Base-by-base conservation (phyloP, 805 yeast species). In the Candida chauliodis region DNA sequence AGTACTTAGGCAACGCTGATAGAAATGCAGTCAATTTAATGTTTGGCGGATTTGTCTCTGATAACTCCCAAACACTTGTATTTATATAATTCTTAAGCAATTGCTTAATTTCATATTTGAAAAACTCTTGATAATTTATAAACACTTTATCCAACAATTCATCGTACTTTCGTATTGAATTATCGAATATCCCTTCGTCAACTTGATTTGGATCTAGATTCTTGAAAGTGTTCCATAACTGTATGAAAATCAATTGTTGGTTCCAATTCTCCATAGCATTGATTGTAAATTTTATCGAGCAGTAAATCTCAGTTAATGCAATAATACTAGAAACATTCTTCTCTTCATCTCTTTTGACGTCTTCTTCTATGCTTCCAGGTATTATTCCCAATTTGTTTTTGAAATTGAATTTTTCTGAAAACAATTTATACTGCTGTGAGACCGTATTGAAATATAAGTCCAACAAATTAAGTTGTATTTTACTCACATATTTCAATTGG, bases 401-500 rank as follows among this genome's bases (percentile, higher is more conserved):
- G 52, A 48, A 60, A 31, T 53, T 54, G 41, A 53, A 58, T 5
- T 55, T 45, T 11, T 67, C 73, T 33, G 66, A 73, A 44, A 74
- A 68, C 2, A 68, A 66, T 22, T 63, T 61, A 21, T 71, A 57
- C 11, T 73, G 66, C 10, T 59, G 63, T 25, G 63, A 56, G 26
- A 79, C 53, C 10, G 61, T 60, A 5, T 60, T 64, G 43, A 63
- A 66, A 50, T 79, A 82, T 28, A 59, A 59, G 36, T 80, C 82
- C 19, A 83, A 50, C 19, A 84, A 51, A 17, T 67, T 63, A 30
- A 81, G 52, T 53, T 83, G 90, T 30, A 83, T 73, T 16, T 71
- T 75, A 14, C 76, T 62, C 6, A 82, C 62, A 44, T 78, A 79
- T 46, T 73, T 69, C 40, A 79, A 61, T 43, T 81, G 79, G 45